Conservation (phyloP, 1,139 yeast species). For the Debaryomycetaceae sp. region DNA sequence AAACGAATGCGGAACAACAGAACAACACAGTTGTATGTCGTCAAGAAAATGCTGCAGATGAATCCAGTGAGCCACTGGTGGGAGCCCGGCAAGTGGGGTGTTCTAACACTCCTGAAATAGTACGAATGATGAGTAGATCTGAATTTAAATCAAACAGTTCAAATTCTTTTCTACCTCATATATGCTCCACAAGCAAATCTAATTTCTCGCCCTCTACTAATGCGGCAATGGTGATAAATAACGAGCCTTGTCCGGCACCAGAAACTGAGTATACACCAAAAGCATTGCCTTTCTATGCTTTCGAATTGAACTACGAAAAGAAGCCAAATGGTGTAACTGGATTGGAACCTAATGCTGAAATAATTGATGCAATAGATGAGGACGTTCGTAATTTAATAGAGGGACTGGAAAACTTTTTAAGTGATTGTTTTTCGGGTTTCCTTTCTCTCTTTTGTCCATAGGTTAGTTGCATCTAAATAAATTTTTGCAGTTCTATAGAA, state of each 20-base stretch:
- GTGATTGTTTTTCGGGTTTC: constrained; percentile 10
- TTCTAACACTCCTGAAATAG: constrained; percentile 2
- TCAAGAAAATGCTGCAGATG: neutral
- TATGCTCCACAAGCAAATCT: constrained; percentile 1
- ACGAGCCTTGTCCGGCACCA: constrained; percentile 7
- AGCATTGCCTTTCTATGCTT: constrained; percentile 23
- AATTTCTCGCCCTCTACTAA: constrained; percentile 1
- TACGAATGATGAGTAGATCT: constrained; percentile 3
- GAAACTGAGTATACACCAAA: constrained; percentile 21
- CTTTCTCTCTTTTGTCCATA: neutral
- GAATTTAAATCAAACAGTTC: constrained; percentile 18
- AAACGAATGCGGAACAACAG: neutral
- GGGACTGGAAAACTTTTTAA: constrained; percentile 18
- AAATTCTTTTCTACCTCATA: constrained; percentile 16
- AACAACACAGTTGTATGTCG: neutral
- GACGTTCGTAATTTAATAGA: constrained; percentile 16
- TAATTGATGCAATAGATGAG: constrained; percentile 16
- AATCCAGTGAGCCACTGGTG: neutral
- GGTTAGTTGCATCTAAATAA: neutral
- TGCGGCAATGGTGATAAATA: constrained; percentile 1
- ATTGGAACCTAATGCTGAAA: constrained; percentile 8
- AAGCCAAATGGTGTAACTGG: constrained; percentile 8
- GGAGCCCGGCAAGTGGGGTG: neutral
- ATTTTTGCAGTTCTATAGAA: neutral
- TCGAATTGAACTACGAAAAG: constrained; percentile 16